These are phyloP conservation scores for Ilyonectria mors-panacis DNA, from an alignment of 2,329 filamentous ascomycete genomes.

Conservation along the genomic window DNA sequence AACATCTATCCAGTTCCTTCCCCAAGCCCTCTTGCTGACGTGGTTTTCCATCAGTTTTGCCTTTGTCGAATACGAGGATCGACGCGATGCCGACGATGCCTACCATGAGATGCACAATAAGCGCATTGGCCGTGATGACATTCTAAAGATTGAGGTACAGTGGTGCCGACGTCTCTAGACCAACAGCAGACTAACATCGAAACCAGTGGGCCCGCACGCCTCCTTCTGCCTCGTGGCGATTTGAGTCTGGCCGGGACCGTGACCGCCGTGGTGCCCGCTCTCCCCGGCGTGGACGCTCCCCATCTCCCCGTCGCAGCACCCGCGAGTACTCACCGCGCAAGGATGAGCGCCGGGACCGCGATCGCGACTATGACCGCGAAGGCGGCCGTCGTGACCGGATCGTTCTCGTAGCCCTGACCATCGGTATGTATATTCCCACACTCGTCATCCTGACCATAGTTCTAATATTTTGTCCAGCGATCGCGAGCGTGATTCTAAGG, in stretches of 20 bases:
- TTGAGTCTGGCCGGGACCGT: conserved; percentile 90
- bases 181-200: conserved; percentile 9
- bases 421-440: conserved; percentile 59
- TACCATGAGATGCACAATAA: conserved; percentile 99
- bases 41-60: conserved; percentile 77
- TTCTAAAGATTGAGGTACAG: conserved; percentile 96
- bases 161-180: too few species aligned
- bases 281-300: conserved; percentile 79
- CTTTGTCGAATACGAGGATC: conserved; percentile 99
- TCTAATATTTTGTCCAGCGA: conserved; percentile 56
- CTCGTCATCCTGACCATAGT: background rate
- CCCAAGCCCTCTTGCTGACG: conserved; percentile 26
- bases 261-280: conserved; percentile 75
- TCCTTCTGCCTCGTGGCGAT: conserved; percentile 97
- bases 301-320: conserved; percentile 82
- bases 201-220: conserved; percentile 96
- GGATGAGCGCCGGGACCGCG: conserved; percentile 86
- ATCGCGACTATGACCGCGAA: conserved; percentile 84
- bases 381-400: conserved; percentile 83
- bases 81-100: conserved; percentile 97
- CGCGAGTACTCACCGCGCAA: conserved; percentile 90
- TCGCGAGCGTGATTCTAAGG: conserved; percentile 70
- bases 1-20: background rate
- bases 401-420: conserved; percentile 80
- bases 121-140: conserved; percentile 94